A percentile compares a stretch with the other conserved stretches of the same genome.
Evolutionary conservation across 129 eudicot species (phyloP).

Genomic region (Artemisia tridentata): DNA sequence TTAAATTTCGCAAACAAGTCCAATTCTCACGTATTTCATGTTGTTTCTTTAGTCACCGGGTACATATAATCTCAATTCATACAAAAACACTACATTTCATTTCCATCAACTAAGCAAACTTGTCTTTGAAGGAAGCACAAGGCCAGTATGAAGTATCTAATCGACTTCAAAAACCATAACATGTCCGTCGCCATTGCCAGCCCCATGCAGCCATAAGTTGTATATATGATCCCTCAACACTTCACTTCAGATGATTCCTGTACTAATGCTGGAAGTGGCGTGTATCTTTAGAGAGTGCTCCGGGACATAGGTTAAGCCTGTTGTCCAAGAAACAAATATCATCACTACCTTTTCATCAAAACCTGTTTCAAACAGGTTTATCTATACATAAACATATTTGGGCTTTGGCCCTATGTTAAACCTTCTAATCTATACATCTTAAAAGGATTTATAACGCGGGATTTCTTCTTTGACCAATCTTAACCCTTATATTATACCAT

Average conservation of each 20-base stretch:
- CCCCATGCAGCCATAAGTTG: not conserved
- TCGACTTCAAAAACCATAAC: slow-evolving; percentile 4
- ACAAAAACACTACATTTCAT: slow-evolving; percentile 28
- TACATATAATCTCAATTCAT: slow-evolving; percentile 26
- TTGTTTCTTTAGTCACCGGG: slow-evolving; percentile 22
- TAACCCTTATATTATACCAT: too few species aligned
- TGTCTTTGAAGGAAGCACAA: not conserved
- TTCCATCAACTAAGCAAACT: not conserved
- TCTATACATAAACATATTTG: not conserved
- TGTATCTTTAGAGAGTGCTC: slow-evolving; percentile 87
- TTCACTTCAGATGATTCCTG: slow-evolving; percentile 45
- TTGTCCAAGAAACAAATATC: slow-evolving; percentile 11
- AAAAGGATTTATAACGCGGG: too few species aligned
- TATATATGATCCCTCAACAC: not conserved
- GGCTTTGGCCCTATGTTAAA: not conserved
- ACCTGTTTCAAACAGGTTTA: not conserved
- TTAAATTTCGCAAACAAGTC: slow-evolving; percentile 21
- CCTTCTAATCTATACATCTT: not conserved
- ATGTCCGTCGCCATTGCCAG: not conserved
- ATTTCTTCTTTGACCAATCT: too few species aligned
- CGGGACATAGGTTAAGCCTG: slow-evolving; percentile 77
- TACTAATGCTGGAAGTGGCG: slow-evolving; percentile 82
- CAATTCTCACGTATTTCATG: slow-evolving; percentile 8
- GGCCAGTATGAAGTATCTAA: not conserved
- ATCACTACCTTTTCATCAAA: slow-evolving; percentile 1